phyloP scores from a whole-genome alignment of 768 basidiomycete species.

The Sarcomyxa edulis region DNA sequence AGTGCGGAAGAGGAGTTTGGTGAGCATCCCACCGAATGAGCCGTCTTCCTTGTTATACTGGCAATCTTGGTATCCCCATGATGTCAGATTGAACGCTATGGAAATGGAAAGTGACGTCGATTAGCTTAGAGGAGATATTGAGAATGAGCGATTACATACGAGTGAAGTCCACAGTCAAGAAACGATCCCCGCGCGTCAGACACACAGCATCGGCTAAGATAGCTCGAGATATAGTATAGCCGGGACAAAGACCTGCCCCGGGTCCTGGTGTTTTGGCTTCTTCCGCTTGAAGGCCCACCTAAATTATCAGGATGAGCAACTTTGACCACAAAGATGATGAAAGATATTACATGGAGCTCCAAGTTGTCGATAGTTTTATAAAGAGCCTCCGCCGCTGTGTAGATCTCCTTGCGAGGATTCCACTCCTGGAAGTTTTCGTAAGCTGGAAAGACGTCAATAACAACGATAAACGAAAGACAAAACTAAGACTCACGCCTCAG shows the following conservation, averaged over 20 bases:
- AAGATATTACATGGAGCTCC: conserved; percentile 71
- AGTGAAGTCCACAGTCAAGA: conserved; percentile 72
- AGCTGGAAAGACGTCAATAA: conserved; percentile 28
- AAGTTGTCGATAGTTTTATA: conserved; percentile 75
- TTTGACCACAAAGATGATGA: conserved; percentile 5
- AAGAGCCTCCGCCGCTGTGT: conserved; percentile 60
- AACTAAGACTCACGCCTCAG: conserved; percentile 47
- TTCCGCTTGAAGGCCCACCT: conserved; percentile 71
- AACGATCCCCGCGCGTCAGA: conserved; percentile 74
- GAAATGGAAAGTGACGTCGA: too few relatives aligned
- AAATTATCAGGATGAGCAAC: neutral
- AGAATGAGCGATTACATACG: conserved; percentile 37
- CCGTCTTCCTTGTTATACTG: conserved; percentile 60
- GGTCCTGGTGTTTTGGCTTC: conserved; percentile 57
- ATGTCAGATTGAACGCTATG: conserved; percentile 72
- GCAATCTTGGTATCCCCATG: conserved; percentile 77
- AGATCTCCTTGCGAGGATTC: conserved; percentile 57
- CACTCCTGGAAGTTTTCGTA: conserved; percentile 65
- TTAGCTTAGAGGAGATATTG: too few relatives aligned
- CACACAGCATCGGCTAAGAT: conserved; percentile 77
- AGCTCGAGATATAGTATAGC: conserved; percentile 81
- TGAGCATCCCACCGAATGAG: conserved; percentile 72
- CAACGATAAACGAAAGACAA: neutral
- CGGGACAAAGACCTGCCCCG: conserved; percentile 76
- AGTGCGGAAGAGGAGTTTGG: conserved; percentile 65